Percentiles rank a stretch among this genome's conserved stretches.
phyloP scores from a whole-genome alignment of 345 rosid species.

The Punica granatum region DNA sequence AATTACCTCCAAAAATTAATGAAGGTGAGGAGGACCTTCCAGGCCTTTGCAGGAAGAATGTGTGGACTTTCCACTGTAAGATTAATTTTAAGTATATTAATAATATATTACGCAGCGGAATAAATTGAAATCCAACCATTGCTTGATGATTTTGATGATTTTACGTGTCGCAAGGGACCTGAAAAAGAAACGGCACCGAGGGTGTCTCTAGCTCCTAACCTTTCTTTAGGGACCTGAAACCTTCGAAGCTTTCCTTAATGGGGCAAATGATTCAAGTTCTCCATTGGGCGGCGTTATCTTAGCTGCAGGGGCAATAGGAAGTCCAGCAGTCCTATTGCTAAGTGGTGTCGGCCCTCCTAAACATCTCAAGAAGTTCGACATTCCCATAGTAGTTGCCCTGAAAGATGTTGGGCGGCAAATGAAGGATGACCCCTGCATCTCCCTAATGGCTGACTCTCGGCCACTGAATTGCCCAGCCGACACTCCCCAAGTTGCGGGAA shows the following conservation, averaged over 20 bases:
- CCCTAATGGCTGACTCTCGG: slow-evolving; percentile 30
- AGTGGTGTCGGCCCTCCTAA: slow-evolving; percentile 60
- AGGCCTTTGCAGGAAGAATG: too few species aligned
- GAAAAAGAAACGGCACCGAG: too few species aligned
- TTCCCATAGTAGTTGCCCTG: slow-evolving; percentile 30
- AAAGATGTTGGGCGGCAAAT: slow-evolving; percentile 42
- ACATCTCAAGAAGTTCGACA: slow-evolving; percentile 38
- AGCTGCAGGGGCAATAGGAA: slow-evolving; percentile 68
- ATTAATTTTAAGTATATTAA: too few species aligned
- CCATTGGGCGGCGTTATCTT: slow-evolving; percentile 51
- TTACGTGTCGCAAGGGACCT: too few species aligned
- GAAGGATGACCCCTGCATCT: slow-evolving; percentile 57
- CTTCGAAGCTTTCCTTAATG: slow-evolving; percentile 44
- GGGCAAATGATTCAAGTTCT: slow-evolving; percentile 19
- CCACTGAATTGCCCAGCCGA: slow-evolving; percentile 44
- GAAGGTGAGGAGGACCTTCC: too few species aligned
- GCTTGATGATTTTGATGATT: too few species aligned
- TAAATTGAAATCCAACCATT: too few species aligned
- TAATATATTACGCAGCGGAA: too few species aligned
- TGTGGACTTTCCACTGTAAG: too few species aligned
- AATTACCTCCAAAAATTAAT: too few species aligned
- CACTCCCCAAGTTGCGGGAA: slow-evolving; percentile 62
- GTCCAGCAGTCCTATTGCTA: slow-evolving; percentile 61
- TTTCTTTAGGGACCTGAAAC: too few species aligned
- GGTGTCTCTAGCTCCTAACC: too few species aligned